phyloP scores from a whole-genome alignment of 352 stramenopile species.

The Thalassiosira exigua region DNA sequence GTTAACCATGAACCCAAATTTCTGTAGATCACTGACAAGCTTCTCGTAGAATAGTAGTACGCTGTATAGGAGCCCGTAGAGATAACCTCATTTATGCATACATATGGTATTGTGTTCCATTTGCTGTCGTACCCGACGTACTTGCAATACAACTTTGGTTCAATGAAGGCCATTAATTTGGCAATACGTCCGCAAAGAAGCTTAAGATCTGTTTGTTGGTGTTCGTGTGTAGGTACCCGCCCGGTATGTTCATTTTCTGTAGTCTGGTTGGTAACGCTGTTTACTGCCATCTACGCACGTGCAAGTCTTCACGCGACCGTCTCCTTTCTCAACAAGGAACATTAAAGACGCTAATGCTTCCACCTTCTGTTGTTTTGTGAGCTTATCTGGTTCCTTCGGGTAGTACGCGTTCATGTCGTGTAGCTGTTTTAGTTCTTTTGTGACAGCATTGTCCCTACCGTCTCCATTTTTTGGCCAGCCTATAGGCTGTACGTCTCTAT shows the following conservation, averaged over 20 bases:
- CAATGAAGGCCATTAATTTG: conserved; percentile 28
- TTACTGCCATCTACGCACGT: conserved; percentile 49
- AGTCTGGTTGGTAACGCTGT: conserved; percentile 24
- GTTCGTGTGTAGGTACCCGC: conserved; percentile 58
- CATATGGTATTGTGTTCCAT: not conserved
- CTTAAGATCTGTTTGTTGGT: conserved; percentile 14
- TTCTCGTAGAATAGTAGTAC: conserved; percentile 10
- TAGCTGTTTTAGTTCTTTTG: not conserved
- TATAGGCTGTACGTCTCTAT: too few species aligned
- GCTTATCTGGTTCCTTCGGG: not conserved
- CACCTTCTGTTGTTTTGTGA: not conserved
- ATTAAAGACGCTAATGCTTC: conserved; percentile 17
- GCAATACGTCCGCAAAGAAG: conserved; percentile 7
- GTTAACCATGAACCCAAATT: not conserved
- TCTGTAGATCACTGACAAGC: not conserved
- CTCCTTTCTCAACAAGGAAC: conserved; percentile 54
- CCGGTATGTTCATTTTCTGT: conserved; percentile 51
- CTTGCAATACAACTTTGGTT: conserved; percentile 19
- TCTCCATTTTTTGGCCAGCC: not conserved
- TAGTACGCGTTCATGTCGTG: not conserved
- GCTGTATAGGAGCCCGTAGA: not conserved
- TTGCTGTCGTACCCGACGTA: not conserved
- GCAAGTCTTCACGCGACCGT: conserved; percentile 38
- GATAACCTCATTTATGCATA: not conserved
- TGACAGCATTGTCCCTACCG: not conserved